These are phyloP conservation scores for Prunus mume DNA, from an alignment of 306 rosid genomes.

Conservation along the genomic window DNA sequence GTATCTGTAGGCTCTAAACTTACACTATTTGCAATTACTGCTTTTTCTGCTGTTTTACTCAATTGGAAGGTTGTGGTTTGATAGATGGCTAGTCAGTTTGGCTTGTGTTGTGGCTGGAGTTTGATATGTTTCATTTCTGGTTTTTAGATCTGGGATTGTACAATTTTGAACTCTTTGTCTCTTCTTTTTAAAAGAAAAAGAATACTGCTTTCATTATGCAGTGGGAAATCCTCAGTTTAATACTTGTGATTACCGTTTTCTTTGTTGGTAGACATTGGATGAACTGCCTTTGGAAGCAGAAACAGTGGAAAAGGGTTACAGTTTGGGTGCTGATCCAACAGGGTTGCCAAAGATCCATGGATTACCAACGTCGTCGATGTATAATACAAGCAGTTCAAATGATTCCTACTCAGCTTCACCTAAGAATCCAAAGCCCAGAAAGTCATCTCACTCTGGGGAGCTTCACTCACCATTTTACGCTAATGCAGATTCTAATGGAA, in stretches of 20 bases:
- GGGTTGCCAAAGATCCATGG: constrained; percentile 93
- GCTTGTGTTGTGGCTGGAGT: background rate
- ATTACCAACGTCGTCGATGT: constrained; percentile 68
- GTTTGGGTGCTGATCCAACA: constrained; percentile 61
- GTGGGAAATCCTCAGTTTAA: background rate
- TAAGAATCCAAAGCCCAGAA: constrained; percentile 59
- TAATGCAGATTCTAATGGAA: constrained; percentile 75
- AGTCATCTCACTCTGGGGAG: constrained; percentile 90
- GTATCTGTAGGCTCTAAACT: background rate
- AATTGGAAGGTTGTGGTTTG: background rate
- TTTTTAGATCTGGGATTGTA: background rate
- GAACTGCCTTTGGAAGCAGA: constrained; percentile 94
- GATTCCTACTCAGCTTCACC: constrained; percentile 73
- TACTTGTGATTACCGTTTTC: background rate
- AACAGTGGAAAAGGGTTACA: constrained; percentile 86
- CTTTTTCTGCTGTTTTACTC: background rate
- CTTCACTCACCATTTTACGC: constrained; percentile 55
- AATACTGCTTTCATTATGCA: background rate
- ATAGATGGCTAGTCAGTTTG: background rate
- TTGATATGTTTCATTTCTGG: background rate
- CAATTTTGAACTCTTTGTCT: background rate
- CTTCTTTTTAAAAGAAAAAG: background rate
- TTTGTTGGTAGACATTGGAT: constrained; percentile 69
- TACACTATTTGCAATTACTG: too few relatives aligned
- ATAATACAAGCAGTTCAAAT: constrained; percentile 48